A percentile compares a stretch with the other conserved stretches of the same genome.
Conservation (phyloP, 2,329 filamentous ascomycete species). For the Aspergillus pseudotamarii region DNA sequence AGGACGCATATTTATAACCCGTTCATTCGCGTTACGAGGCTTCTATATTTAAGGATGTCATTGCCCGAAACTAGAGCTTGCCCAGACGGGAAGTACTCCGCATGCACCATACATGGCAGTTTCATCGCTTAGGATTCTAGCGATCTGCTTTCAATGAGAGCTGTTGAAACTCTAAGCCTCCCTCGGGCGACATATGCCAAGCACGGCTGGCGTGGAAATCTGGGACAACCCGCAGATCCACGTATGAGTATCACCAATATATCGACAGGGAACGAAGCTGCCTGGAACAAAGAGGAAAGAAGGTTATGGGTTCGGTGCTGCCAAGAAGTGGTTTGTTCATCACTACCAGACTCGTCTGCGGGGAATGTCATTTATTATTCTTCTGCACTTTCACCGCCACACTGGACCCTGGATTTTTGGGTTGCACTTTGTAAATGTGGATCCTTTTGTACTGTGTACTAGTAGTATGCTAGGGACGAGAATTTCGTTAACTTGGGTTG, state of each 20-base stretch:
- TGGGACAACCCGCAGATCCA: background rate
- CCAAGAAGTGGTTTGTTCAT: slow-evolving; percentile 4
- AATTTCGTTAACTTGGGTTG: background rate
- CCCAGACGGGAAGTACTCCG: background rate
- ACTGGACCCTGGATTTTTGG: slow-evolving; percentile 7
- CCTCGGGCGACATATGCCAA: slow-evolving; percentile 6
- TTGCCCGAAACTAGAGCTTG: background rate
- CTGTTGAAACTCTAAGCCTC: slow-evolving; percentile 18
- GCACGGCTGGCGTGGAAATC: background rate
- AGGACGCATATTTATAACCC: background rate
- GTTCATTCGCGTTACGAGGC: background rate
- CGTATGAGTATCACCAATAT: slow-evolving; percentile 2
- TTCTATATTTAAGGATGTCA: background rate
- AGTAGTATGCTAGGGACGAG: slow-evolving; percentile 1
- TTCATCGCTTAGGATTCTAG: background rate
- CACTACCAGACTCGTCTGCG: slow-evolving; percentile 11
- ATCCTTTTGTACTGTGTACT: background rate
- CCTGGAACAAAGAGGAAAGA: slow-evolving; percentile 1
- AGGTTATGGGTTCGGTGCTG: background rate
- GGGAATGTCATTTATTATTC: slow-evolving; percentile 4
- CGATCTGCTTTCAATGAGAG: background rate
- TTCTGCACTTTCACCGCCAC: slow-evolving; percentile 9
- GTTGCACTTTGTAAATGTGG: background rate
- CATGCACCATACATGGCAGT: background rate
- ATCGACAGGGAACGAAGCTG: slow-evolving; percentile 8